Percentiles rank a stretch among this genome's conserved stretches.
Evolutionary conservation across 2,329 filamentous ascomycete genomes (phyloP).

Genomic region (Blumeriella jaapii): DNA sequence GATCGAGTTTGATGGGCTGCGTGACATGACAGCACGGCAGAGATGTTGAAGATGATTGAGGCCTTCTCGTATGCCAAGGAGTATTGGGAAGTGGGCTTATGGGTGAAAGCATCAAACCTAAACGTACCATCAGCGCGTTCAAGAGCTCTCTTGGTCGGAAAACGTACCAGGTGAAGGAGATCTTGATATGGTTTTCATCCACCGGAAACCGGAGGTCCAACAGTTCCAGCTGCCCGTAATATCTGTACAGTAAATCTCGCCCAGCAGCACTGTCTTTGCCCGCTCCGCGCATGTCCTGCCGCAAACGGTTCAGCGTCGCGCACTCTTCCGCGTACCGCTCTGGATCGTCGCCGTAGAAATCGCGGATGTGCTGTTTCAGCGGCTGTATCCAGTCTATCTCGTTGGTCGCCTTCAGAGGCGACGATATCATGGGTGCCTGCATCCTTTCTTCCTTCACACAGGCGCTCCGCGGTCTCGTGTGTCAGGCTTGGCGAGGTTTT

Average conservation of each 20-base stretch:
- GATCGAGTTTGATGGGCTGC: slow-evolving; percentile 85
- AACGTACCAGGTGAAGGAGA: slow-evolving; percentile 86
- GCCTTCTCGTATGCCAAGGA: slow-evolving; percentile 97
- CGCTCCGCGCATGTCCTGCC: slow-evolving; percentile 96
- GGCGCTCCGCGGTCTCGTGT: slow-evolving; percentile 23
- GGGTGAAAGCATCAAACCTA: slow-evolving; percentile 99
- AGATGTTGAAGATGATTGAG: slow-evolving; percentile 99
- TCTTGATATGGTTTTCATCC: slow-evolving; percentile 98
- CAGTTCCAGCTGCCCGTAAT: slow-evolving; percentile 94
- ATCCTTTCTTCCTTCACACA: slow-evolving; percentile 35
- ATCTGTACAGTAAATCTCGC: slow-evolving; percentile 85
- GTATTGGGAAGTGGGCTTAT: slow-evolving; percentile 94
- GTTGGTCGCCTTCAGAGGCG: slow-evolving; percentile 85
- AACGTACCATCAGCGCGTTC: slow-evolving; percentile 9
- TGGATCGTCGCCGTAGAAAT: slow-evolving; percentile 91
- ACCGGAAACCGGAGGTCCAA: slow-evolving; percentile 91
- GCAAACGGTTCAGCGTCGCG: slow-evolving; percentile 80
- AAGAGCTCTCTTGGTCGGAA: not conserved
- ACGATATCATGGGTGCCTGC: slow-evolving; percentile 90
- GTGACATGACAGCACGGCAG: slow-evolving; percentile 90
- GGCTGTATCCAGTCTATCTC: slow-evolving; percentile 97
- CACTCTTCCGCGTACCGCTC: slow-evolving; percentile 95
- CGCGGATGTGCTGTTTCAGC: slow-evolving; percentile 83
- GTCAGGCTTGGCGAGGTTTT: slow-evolving; percentile 20
- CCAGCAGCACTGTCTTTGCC: slow-evolving; percentile 94